Base-by-base conservation (phyloP, 2,329 filamentous ascomycete genomes). In the Emmonsiellopsis sp. region DNA sequence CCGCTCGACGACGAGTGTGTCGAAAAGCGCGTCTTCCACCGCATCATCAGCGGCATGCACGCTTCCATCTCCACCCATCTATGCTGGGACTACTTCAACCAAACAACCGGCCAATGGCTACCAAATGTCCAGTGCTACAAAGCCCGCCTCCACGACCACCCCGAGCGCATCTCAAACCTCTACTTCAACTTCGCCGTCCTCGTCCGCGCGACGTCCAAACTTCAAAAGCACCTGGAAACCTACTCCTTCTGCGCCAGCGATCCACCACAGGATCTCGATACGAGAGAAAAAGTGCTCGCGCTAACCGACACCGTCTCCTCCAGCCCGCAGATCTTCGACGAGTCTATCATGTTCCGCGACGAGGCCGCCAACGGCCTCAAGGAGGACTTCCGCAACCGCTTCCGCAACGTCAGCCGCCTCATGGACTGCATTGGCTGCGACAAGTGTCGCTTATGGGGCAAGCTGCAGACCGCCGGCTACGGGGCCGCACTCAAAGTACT, bases 141-240 rank as follows among this genome's bases (percentile, higher is more conserved):
- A 65, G 75, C 84, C 36, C 84, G 93, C n/a, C 80, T 98, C 13
- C 88, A 95, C 69, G 77, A 79, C 21, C 83, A 87, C 67, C 89
- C 92, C 0, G 93, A 98, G 61, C 87, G 92, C 56, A 87, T 98
- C 65, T 93, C 91, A 61, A 98, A 98, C 70, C 79, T 98, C 49
- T 98, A 98, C 76, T 98, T 98, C 77, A 97, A 98, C 80, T 98
- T 95, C 66, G 93, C 93, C 0, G 80, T 98, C n/a, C 79, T 98
- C 42, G 86, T 92, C 31, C 87, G 93, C 49, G 93, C 93, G 10
- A 81, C 97, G 42, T 87, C 88, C 51, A 98, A 98, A 72, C 80
- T 97, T 7, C 87, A 86, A 10, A 87, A 88, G 27, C 85, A 91
- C 61, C 78, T 97, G 8, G 77, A 85, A 58, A 77, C 81, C 57